Evolutionary conservation across 306 rosid genomes (phyloP).

Genomic region (Canavalia gladiata): DNA sequence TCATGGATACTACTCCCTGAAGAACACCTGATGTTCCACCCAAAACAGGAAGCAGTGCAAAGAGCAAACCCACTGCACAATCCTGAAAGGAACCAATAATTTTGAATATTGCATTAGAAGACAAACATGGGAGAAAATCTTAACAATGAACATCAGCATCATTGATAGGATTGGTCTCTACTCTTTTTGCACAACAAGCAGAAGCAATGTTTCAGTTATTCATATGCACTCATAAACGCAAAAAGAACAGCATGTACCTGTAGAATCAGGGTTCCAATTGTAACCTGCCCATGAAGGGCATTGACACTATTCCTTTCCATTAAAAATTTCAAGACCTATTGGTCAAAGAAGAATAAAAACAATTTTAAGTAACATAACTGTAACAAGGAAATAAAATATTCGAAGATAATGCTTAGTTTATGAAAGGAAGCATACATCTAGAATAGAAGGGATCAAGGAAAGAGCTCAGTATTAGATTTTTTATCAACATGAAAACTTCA

Average conservation of each 20-base stretch:
- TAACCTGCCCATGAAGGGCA: slow-evolving; percentile 96
- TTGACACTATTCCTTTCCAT: slow-evolving; percentile 86
- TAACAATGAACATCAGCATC: slow-evolving; percentile 11
- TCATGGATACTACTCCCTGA: slow-evolving; percentile 94
- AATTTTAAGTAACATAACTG: slow-evolving; percentile 18
- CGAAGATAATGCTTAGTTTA: slow-evolving; percentile 5
- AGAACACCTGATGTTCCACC: slow-evolving; percentile 96
- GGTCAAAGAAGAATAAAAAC: slow-evolving; percentile 46
- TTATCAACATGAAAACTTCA: slow-evolving; percentile 21
- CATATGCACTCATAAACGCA: slow-evolving; percentile 4
- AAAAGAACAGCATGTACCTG: slow-evolving; percentile 64
- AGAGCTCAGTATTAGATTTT: slow-evolving; percentile 23
- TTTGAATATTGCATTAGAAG: slow-evolving; percentile 40
- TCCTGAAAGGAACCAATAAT: slow-evolving; percentile 66
- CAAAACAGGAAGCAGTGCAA: slow-evolving; percentile 93
- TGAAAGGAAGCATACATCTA: slow-evolving; percentile 23
- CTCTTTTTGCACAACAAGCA: slow-evolving; percentile 40
- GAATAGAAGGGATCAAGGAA: slow-evolving; percentile 30
- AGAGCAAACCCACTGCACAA: slow-evolving; percentile 96
- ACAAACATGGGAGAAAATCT: slow-evolving; percentile 18
- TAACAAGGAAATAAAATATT: slow-evolving; percentile 30
- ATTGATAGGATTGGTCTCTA: slow-evolving; percentile 28
- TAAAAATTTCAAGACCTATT: slow-evolving; percentile 88
- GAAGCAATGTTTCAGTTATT: slow-evolving; percentile 33
- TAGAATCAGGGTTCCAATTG: slow-evolving; percentile 87